A percentile compares a stretch with the other conserved stretches of the same genome.
Evolutionary conservation across 2,329 filamentous ascomycete genomes (phyloP).

Genomic region (Aspergillus calidoustus): DNA sequence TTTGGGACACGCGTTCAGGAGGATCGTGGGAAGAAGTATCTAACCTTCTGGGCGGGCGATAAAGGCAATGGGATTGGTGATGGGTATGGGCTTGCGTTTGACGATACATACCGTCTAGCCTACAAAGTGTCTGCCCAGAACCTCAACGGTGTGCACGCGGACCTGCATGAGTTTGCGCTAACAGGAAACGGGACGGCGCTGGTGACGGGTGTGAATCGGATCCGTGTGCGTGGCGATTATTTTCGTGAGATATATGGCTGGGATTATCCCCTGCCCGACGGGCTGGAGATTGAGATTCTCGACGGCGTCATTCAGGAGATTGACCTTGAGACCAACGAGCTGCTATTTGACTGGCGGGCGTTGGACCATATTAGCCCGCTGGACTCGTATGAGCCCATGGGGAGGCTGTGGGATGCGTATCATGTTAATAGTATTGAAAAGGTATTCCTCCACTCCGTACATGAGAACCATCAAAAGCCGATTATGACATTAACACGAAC

Average conservation of each 20-base stretch:
- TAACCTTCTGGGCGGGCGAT: constrained; percentile 18
- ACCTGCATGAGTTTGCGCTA: constrained; percentile 15
- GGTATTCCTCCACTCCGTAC: not conserved
- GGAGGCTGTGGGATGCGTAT: constrained; percentile 17
- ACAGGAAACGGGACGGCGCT: constrained; percentile 9
- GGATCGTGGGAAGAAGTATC: constrained; percentile 13
- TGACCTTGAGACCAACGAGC: constrained; percentile 15
- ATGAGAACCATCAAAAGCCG: too few relatives aligned
- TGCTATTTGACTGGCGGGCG: constrained; percentile 13
- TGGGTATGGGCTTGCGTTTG: constrained; percentile 16
- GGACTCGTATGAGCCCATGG: constrained; percentile 13
- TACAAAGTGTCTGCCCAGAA: constrained; percentile 16
- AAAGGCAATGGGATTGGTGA: constrained; percentile 16
- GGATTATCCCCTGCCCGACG: not conserved
- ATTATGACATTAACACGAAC: not conserved
- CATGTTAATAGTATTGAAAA: constrained; percentile 18
- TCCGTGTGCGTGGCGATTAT: not conserved
- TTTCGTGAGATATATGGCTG: not conserved
- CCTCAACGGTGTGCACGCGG: constrained; percentile 5
- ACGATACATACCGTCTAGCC: constrained; percentile 14
- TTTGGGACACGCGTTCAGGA: constrained; percentile 17
- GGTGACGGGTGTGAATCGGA: constrained; percentile 12
- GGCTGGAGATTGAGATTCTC: constrained; percentile 6
- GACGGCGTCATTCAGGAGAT: constrained; percentile 13
- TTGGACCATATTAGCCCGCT: constrained; percentile 12